These are phyloP conservation scores for Solanum chmielewskii DNA, from an alignment of 257 asterid species.

Conservation along the genomic window DNA sequence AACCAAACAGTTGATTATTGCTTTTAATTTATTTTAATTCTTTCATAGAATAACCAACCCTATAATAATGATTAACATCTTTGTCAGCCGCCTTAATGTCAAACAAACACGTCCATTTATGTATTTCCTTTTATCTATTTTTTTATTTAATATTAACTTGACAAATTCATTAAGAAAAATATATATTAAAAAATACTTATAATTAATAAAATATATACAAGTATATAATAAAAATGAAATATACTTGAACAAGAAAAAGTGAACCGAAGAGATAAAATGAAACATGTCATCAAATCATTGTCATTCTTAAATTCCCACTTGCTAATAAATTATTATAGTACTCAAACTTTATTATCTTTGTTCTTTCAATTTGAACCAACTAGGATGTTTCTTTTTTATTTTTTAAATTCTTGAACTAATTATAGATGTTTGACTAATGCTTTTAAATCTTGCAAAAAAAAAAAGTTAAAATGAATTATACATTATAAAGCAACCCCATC, in stretches of 20 bases:
- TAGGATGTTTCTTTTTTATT: neutral
- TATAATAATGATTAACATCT: neutral
- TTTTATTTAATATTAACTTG: too few species aligned
- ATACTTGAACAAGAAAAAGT: too few species aligned
- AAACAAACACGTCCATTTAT: neutral
- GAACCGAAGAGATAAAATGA: accelerated
- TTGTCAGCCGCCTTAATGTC: neutral
- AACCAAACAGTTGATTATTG: neutral
- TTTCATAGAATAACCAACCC: neutral
- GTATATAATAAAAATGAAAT: too few species aligned
- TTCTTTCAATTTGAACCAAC: neutral
- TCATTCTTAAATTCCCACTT: neutral
- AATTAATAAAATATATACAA: too few species aligned
- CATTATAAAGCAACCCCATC: neutral
- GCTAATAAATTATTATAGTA: neutral
- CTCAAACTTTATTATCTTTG: neutral
- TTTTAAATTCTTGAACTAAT: neutral
- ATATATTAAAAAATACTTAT: too few species aligned
- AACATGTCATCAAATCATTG: neutral
- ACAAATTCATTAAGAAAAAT: accelerated
- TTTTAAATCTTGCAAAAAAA: too few species aligned
- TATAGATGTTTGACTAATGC: too few species aligned
- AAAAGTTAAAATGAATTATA: too few species aligned
- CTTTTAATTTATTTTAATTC: neutral
- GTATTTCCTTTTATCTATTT: too few species aligned